Percentiles rank a stretch among this genome's conserved stretches.
phyloP scores from a whole-genome alignment of 176 grass and related monocot species.

The Rhipidocladum racemiflorum region DNA sequence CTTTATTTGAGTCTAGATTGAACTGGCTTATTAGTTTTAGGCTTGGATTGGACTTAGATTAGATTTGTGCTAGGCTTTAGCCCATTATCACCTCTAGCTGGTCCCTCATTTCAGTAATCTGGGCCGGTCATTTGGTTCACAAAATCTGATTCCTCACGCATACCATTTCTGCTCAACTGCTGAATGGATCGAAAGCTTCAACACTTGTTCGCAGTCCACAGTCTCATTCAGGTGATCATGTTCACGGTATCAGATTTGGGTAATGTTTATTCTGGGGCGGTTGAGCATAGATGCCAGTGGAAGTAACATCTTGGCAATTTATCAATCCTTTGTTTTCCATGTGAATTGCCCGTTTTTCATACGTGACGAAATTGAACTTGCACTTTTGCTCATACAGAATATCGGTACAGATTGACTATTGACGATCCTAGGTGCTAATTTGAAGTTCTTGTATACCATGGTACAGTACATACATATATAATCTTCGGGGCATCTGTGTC shows the following conservation, averaged over 20 bases:
- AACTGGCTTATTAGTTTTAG: too few relatives aligned
- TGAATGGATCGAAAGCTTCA: neutral
- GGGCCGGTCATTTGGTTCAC: neutral
- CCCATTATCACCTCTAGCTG: too few relatives aligned
- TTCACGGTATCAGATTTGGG: neutral
- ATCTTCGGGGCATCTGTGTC: neutral
- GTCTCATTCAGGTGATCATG: neutral
- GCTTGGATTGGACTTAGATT: too few relatives aligned
- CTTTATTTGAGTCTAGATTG: too few relatives aligned
- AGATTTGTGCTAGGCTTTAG: too few relatives aligned
- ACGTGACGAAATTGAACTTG: neutral
- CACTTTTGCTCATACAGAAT: neutral
- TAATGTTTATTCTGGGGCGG: neutral
- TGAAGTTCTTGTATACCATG: neutral
- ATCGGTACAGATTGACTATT: neutral
- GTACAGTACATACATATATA: too few relatives aligned
- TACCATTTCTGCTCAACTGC: neutral
- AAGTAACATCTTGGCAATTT: neutral
- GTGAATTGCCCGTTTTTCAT: neutral
- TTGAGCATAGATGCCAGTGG: neutral
- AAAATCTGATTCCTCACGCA: neutral
- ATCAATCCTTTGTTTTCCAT: neutral
- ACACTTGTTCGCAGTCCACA: neutral
- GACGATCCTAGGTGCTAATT: neutral
- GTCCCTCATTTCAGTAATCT: neutral